These are phyloP conservation scores for Castanopsis chinensis DNA, from an alignment of 306 rosid genomes.

Conservation along the genomic window DNA sequence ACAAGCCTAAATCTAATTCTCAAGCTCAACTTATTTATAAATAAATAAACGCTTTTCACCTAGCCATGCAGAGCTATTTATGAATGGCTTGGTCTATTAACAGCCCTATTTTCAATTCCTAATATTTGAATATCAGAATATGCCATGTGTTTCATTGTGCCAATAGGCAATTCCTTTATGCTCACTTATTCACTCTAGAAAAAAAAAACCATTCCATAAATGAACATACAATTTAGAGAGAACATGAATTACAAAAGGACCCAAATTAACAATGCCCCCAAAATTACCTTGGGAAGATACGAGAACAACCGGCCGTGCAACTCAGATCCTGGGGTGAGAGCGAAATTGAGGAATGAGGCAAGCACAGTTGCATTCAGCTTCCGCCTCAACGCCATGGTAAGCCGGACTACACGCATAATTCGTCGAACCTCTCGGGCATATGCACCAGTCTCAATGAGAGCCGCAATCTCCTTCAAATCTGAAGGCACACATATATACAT, in stretches of 20 bases:
- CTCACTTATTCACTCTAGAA: neutral
- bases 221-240: conserved; percentile 12
- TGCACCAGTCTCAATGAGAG: conserved; percentile 83
- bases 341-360: conserved; percentile 57
- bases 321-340: conserved; percentile 68
- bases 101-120: neutral
- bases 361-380: conserved; percentile 70
- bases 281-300: conserved; percentile 74
- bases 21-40: too few relatives aligned
- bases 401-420: conserved; percentile 86
- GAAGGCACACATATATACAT: conserved; percentile 2
- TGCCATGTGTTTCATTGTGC: neutral
- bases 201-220: neutral
- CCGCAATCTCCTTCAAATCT: conserved; percentile 95
- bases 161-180: neutral
- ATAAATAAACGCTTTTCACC: too few relatives aligned
- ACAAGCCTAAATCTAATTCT: too few relatives aligned
- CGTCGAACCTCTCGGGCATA: conserved; percentile 88
- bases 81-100: too few relatives aligned
- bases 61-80: too few relatives aligned
- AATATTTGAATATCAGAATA: neutral
- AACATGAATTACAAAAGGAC: neutral
- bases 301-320: conserved; percentile 55
- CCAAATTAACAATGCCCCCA: conserved; percentile 4
- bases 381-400: conserved; percentile 73